Conservation (phyloP, 495 filamentous ascomycete genomes). For the Penicillium angulare region DNA sequence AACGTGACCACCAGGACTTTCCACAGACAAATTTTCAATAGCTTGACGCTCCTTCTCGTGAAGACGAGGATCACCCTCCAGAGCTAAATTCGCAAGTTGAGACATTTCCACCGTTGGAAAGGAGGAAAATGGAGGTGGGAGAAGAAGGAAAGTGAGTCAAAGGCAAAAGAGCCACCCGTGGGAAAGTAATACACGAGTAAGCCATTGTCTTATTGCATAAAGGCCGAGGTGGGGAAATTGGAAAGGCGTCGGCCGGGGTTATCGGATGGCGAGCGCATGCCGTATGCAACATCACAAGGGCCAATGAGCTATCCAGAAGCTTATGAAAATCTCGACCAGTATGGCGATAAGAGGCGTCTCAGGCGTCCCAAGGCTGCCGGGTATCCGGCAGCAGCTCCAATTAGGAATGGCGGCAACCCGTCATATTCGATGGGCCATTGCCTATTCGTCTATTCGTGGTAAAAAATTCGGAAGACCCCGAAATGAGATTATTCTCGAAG, state of each 20-base stretch:
- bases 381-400: neutral
- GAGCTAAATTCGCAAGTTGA: neutral
- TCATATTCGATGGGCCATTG: neutral
- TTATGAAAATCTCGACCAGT: too few species aligned
- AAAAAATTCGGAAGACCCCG: neutral
- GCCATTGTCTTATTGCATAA: neutral
- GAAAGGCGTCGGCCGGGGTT: too few species aligned
- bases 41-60: slow-evolving; percentile 3
- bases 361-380: neutral
- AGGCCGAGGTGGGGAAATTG: neutral
- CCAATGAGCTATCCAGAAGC: too few species aligned
- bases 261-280: slow-evolving; percentile 1
- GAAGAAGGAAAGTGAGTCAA: neutral
- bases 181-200: neutral
- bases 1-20: neutral
- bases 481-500: neutral
- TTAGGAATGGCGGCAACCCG: neutral
- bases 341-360: neutral
- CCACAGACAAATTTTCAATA: neutral
- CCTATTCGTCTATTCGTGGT: neutral
- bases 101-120: neutral
- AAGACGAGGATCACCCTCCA: slow-evolving; percentile 1
- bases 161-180: neutral
- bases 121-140: neutral
- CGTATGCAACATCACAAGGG: too few species aligned